Base-by-base conservation (phyloP, 495 filamentous ascomycete genomes). In the Aspergillus carlsbadensis region DNA sequence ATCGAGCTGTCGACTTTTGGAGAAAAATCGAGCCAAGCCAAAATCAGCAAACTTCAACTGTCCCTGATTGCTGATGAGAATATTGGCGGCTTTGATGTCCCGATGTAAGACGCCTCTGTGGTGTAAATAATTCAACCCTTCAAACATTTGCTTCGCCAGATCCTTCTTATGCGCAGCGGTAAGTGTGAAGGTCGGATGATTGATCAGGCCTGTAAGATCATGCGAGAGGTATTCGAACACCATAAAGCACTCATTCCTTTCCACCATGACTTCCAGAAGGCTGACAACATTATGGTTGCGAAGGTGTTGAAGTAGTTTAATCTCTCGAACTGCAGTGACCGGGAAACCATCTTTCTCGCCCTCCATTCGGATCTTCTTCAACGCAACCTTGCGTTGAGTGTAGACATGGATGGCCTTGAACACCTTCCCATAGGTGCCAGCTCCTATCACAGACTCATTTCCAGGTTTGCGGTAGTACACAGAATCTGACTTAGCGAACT, bases 171-270 rank as follows among this genome's bases (percentile, higher is more conserved):
- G 91, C 0, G 87, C 81, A 10, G 85, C 77, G 11, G 93, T 89
- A 13, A 99, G 84, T 43, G 87, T 87, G 69, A 95, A 98, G 6
- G 87, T 89, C 4, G 95, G 95, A 66, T 99, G 95, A 62, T 98
- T 98, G 56, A 98, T 86, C 14, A 91, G 72, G 17, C 87, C 87
- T 1, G 89, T 93, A 31, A 93, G 76, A 69, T 99, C 95, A 67
- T 99, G 95, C 15, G 93, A 93, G 24, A 97, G 84, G 67, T 99
- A 99, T 67, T 99, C 95, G 59, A 99, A 99, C 8, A 99, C 95
- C 95, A 99, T 99, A 74, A 94, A 98, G 71, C 95, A 99, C 69
- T 98, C 93, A 66, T 97, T 97, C 60, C 85, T 86, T 72, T 98
- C 95, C 14, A 98, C 94, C 94, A 98, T 98, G 64, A 98, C 93